These are phyloP conservation scores for Nymphaea thermarum DNA, from an alignment of 164 flowering plant genomes.

Conservation along the genomic window DNA sequence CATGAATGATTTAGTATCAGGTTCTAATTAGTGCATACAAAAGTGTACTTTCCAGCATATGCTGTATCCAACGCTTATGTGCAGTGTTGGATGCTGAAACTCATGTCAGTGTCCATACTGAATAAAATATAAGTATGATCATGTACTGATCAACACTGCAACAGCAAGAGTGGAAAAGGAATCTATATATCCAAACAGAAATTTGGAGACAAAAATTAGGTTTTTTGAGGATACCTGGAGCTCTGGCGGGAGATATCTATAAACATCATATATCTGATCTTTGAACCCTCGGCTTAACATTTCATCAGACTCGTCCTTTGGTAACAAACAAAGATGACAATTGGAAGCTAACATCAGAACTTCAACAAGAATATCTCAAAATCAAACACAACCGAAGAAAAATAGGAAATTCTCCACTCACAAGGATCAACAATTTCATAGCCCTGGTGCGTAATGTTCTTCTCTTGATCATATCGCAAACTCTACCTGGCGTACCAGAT, in stretches of 20 bases:
- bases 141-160: too few relatives aligned
- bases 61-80: too few relatives aligned
- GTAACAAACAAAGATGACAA: not conserved
- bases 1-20: too few relatives aligned
- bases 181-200: not conserved
- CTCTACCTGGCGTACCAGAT: constrained; percentile 98
- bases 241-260: constrained; percentile 95
- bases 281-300: constrained; percentile 98
- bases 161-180: too few relatives aligned
- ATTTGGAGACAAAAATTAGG: not conserved
- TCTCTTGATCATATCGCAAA: constrained; percentile 97
- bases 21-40: too few relatives aligned
- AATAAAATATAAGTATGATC: too few relatives aligned
- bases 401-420: constrained; percentile 18
- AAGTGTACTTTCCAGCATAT: too few relatives aligned
- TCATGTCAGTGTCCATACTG: too few relatives aligned
- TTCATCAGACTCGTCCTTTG: constrained; percentile 95
- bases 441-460: constrained; percentile 81
- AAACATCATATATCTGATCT: constrained; percentile 97
- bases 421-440: constrained; percentile 78
- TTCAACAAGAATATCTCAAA: not conserved
- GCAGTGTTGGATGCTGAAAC: too few relatives aligned
- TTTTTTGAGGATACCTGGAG: constrained; percentile 46
- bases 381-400: not conserved
- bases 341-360: not conserved